Conservation (phyloP, 2,329 filamentous ascomycete genomes). For the Sclerotinia trifoliorum region DNA sequence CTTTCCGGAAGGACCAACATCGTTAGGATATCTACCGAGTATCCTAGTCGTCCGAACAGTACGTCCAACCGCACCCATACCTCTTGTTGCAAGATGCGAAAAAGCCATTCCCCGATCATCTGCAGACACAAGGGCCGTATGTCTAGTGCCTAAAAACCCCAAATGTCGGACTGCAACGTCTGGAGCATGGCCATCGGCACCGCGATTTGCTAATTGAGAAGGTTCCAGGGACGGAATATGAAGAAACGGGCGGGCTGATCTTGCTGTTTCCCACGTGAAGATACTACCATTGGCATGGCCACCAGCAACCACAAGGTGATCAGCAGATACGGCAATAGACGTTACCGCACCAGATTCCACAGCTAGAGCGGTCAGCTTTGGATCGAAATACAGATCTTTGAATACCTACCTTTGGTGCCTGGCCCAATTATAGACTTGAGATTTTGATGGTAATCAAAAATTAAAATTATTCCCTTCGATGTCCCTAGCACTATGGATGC, state of each 20-base stretch:
- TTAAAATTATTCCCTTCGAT: constrained; percentile 86
- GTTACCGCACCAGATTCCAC: constrained; percentile 88
- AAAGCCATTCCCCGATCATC: constrained; percentile 97
- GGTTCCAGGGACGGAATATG: constrained; percentile 75
- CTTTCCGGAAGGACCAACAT: constrained; percentile 59
- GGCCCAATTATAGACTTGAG: constrained; percentile 91
- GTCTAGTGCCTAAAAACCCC: constrained; percentile 90
- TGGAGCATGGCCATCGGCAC: constrained; percentile 77
- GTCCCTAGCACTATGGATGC: constrained; percentile 88
- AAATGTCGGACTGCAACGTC: constrained; percentile 80
- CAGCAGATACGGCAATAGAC: constrained; percentile 84
- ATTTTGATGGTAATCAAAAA: constrained; percentile 97
- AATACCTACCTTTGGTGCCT: constrained; percentile 74
- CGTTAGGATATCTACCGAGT: constrained; percentile 82
- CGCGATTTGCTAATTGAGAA: constrained; percentile 62
- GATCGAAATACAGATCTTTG: background rate
- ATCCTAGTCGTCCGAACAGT: constrained; percentile 88
- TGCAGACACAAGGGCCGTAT: constrained; percentile 91
- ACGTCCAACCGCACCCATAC: constrained; percentile 80
- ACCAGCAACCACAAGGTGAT: constrained; percentile 86
- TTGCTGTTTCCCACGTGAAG: constrained; percentile 92
- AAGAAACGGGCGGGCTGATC: constrained; percentile 82
- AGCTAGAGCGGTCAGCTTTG: constrained; percentile 52
- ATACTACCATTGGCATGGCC: constrained; percentile 89
- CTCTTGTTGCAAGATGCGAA: constrained; percentile 90